A percentile compares a stretch with the other conserved stretches of the same genome.
Conservation (phyloP, 768 basidiomycete genomes). For the Kwoniella botswanensis region DNA sequence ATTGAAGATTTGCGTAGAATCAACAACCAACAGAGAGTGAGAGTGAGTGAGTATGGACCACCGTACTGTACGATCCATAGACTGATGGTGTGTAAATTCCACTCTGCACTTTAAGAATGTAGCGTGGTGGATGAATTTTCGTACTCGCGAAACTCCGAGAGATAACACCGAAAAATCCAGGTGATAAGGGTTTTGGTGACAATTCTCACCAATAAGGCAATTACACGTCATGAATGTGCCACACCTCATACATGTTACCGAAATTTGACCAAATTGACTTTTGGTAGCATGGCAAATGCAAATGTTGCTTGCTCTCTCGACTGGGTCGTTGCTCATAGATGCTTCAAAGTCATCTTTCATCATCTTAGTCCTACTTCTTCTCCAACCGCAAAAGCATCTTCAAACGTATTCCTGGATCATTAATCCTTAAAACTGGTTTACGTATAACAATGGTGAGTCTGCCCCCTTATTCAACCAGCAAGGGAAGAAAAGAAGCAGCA, state of each 20-base stretch:
- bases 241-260: conserved; percentile 4
- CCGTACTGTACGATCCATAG: not conserved
- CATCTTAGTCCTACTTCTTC: conserved; percentile 10
- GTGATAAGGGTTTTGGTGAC: conserved; percentile 9
- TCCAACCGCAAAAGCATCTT: conserved; percentile 25
- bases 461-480: not conserved
- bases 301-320: not conserved
- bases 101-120: not conserved
- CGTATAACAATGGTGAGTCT: conserved; percentile 44
- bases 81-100: not conserved
- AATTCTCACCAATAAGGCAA: not conserved
- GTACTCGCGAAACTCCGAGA: conserved; percentile 26
- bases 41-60: not conserved
- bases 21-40: conserved; percentile 6
- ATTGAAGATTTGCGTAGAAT: conserved; percentile 10
- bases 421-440: conserved; percentile 47
- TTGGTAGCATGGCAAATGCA: not conserved
- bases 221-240: conserved; percentile 35
- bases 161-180: conserved; percentile 12
- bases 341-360: conserved; percentile 11
- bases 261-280: not conserved
- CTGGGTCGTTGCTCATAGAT: not conserved
- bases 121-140: conserved; percentile 23
- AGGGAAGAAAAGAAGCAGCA: not conserved
- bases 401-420: conserved; percentile 32